Evolutionary conservation across 202 grass and related monocot genomes (phyloP).

Genomic region (Saccharum hybrid): DNA sequence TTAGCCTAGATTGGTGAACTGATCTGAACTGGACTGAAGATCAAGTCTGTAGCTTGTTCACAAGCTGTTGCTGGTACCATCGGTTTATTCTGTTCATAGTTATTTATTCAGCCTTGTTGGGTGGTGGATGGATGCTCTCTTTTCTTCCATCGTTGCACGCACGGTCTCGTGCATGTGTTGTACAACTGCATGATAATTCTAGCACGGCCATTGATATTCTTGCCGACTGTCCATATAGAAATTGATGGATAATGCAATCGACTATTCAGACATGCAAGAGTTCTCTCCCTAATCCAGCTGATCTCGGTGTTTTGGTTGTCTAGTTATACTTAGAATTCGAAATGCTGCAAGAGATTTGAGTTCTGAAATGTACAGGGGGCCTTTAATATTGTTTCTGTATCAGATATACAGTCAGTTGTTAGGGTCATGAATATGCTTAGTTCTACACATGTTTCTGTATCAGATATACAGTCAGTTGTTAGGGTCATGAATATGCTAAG

Average conservation of each 20-base stretch:
- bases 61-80: slow-evolving; percentile 45
- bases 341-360: background rate
- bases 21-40: slow-evolving; percentile 49
- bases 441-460: too few relatives aligned
- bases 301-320: background rate
- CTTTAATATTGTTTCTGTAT: background rate
- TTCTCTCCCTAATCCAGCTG: background rate
- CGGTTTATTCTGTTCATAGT: slow-evolving; percentile 43
- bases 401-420: background rate
- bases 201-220: slow-evolving; percentile 33
- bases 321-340: background rate
- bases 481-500: too few relatives aligned
- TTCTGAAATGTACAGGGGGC: background rate
- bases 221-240: background rate
- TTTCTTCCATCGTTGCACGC: slow-evolving; percentile 32
- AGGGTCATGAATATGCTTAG: background rate
- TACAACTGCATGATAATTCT: slow-evolving; percentile 39
- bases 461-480: background rate
- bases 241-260: slow-evolving; percentile 2
- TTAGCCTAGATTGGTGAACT: slow-evolving; percentile 89
- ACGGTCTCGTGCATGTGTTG: slow-evolving; percentile 37
- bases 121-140: slow-evolving; percentile 37
- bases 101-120: slow-evolving; percentile 45
- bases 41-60: slow-evolving; percentile 37
- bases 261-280: background rate